Conservation (phyloP, 1,284 basidiomycete genomes). For the Microbotryum lychnidis-dioicae region DNA sequence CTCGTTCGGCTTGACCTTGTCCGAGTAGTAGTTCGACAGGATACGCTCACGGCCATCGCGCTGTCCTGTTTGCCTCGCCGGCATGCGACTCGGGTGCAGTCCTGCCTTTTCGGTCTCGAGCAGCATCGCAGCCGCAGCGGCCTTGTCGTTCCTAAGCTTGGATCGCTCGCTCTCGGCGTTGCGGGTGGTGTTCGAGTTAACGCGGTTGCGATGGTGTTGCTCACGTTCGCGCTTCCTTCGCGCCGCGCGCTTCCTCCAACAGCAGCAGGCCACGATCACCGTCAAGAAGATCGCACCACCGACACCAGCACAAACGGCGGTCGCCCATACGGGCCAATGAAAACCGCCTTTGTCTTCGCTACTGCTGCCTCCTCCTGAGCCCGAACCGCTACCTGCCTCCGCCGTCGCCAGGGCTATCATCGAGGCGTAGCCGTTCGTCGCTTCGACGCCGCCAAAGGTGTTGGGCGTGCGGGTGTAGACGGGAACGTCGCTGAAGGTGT, state of each 20-base stretch:
- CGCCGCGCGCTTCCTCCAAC: conserved; percentile 2
- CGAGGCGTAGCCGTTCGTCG: conserved; percentile 16
- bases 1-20: no score
- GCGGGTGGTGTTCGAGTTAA: not conserved
- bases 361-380: conserved; percentile 1
- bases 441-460: conserved; percentile 17
- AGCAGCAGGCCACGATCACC: conserved; percentile 5
- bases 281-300: conserved; percentile 12
- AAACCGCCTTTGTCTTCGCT: not conserved
- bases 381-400: not conserved
- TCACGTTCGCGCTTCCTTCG: not conserved
- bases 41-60: not conserved
- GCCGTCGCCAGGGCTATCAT: conserved; percentile 3
- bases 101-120: not conserved
- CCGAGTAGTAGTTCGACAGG: no score
- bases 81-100: not conserved
- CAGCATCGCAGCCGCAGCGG: not conserved
- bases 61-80: not conserved
- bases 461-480: conserved; percentile 15
- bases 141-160: not conserved
- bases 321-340: conserved; percentile 24
- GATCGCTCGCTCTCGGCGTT: not conserved
- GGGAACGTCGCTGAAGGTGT: conserved; percentile 5
- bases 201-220: not conserved
- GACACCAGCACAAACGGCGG: conserved; percentile 13